These are phyloP conservation scores for Fusarium sp. DNA, from an alignment of 2,329 filamentous ascomycete genomes.

Conservation along the genomic window DNA sequence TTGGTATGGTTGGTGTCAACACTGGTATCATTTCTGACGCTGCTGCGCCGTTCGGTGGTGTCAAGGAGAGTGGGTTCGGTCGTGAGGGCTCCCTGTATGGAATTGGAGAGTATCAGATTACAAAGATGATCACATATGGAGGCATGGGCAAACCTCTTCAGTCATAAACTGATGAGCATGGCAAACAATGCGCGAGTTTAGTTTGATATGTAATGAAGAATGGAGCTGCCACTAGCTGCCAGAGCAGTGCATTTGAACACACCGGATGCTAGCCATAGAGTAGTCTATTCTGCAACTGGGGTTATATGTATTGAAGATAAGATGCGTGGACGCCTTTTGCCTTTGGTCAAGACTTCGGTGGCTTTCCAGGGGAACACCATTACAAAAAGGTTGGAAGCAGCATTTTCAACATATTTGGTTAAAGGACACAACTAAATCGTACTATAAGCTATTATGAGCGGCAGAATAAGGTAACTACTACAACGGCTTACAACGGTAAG, in stretches of 20 bases:
- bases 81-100: constrained; percentile 82
- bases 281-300: background rate
- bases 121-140: constrained; percentile 70
- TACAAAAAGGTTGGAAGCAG: background rate
- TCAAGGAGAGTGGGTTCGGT: constrained; percentile 85
- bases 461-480: background rate
- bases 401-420: background rate
- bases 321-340: background rate
- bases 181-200: background rate
- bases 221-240: background rate
- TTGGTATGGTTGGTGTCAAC: constrained; percentile 89
- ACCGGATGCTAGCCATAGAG: background rate
- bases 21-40: constrained; percentile 73
- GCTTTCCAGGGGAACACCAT: background rate
- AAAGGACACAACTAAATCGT: background rate
- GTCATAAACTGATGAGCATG: constrained; percentile 5
- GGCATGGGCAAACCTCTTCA: constrained; percentile 66
- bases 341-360: background rate
- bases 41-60: constrained; percentile 75
- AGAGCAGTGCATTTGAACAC: no score
- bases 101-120: constrained; percentile 77
- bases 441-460: background rate
- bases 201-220: background rate
- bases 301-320: background rate
- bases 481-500: background rate